Percentiles rank a stretch among this genome's conserved stretches.
Conservation (phyloP, 371 early-diverging fungal species). For the Cladochytrium tenue region DNA sequence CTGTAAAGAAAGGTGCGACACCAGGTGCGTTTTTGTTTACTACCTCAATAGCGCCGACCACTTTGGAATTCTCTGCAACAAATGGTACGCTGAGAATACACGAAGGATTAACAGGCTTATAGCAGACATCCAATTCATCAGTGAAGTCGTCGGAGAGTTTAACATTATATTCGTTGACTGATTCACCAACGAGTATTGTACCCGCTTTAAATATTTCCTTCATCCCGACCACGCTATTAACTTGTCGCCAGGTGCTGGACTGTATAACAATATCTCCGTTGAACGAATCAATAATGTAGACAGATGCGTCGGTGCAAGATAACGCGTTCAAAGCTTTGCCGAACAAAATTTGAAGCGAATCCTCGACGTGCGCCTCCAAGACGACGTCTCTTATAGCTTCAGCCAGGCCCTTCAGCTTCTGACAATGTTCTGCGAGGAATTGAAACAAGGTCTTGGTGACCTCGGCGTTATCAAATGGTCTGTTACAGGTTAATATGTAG, state of each 20-base stretch:
- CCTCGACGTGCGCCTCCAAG: constrained; percentile 17
- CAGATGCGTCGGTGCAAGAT: constrained; percentile 26
- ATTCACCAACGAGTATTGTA: constrained; percentile 30
- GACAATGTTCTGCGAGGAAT: constrained; percentile 28
- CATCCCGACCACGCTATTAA: constrained; percentile 6
- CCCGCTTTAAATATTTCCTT: constrained; percentile 18
- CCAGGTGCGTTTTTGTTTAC: constrained; percentile 32
- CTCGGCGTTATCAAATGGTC: no score
- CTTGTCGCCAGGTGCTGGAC: constrained; percentile 14
- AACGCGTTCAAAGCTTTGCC: constrained; percentile 19
- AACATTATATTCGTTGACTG: constrained; percentile 43
- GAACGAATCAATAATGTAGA: constrained; percentile 33
- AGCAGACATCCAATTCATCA: constrained; percentile 29
- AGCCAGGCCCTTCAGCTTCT: constrained; percentile 33
- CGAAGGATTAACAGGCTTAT: constrained; percentile 22
- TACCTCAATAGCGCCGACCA: constrained; percentile 41
- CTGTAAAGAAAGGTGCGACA: constrained; percentile 38
- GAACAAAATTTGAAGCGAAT: constrained; percentile 21
- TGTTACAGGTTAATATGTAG: no score
- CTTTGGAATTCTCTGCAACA: constrained; percentile 16
- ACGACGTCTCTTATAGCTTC: constrained; percentile 20
- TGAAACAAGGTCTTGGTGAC: constrained; percentile 20
- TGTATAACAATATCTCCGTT: constrained; percentile 22
- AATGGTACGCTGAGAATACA: constrained; percentile 43
- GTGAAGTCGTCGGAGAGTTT: constrained; percentile 36